Percentiles rank a stretch among this genome's conserved stretches.
Evolutionary conservation across 2,329 filamentous ascomycete genomes (phyloP).

Genomic region (Dryadomyces quercus-mongolicae): DNA sequence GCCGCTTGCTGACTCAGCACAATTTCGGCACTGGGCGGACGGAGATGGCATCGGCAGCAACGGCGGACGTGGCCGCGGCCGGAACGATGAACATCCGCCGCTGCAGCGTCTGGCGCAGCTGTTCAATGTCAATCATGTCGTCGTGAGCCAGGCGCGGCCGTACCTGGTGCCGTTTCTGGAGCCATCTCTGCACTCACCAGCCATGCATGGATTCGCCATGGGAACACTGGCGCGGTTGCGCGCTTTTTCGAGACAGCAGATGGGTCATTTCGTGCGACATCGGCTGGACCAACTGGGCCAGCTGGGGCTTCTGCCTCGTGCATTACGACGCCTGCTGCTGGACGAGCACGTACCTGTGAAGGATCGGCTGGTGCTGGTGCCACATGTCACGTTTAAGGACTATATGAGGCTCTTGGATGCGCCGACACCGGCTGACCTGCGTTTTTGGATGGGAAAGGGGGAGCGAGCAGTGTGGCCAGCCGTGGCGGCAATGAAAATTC

Average conservation of each 20-base stretch:
- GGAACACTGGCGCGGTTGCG: constrained; percentile 46
- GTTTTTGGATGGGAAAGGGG: constrained; percentile 76
- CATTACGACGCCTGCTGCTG: constrained; percentile 64
- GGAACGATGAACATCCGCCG: constrained; percentile 53
- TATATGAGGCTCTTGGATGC: constrained; percentile 73
- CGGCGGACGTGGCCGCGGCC: constrained; percentile 35
- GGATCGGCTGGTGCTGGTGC: constrained; percentile 59
- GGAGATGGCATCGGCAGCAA: constrained; percentile 29
- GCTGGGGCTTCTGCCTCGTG: constrained; percentile 56
- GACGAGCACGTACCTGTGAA: constrained; percentile 53
- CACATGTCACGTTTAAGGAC: constrained; percentile 60
- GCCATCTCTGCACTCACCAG: constrained; percentile 67
- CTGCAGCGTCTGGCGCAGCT: constrained; percentile 65
- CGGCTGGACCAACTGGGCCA: constrained; percentile 69
- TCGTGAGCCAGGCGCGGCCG: constrained; percentile 82
- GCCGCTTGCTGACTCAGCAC: constrained; percentile 48
- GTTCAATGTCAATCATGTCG: constrained; percentile 92
- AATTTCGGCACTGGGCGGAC: constrained; percentile 58
- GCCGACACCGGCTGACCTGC: constrained; percentile 61
- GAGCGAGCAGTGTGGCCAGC: constrained; percentile 89
- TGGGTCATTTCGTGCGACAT: constrained; percentile 43
- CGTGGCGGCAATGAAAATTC: constrained; percentile 65
- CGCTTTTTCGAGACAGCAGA: constrained; percentile 4
- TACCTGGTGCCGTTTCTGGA: constrained; percentile 80
- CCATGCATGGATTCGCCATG: constrained; percentile 28